Conservation (phyloP, 1,284 basidiomycete species). For the Stygiomarasmius scandens region DNA sequence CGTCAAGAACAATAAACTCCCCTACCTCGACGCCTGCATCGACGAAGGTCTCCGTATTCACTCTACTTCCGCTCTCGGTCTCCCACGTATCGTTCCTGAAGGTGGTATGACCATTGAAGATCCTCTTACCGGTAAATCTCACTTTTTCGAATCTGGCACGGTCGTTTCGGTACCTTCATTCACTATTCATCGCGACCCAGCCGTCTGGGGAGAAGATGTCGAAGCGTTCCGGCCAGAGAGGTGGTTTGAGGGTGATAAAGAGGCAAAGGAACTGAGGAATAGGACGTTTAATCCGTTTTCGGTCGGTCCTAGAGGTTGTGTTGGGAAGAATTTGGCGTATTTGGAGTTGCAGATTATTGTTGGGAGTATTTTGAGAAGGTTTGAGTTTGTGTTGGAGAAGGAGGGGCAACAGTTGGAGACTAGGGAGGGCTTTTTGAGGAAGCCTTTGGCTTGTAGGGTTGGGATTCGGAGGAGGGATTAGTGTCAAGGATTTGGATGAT, state of each 20-base stretch:
- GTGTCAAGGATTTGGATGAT: background rate
- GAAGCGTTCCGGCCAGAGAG: constrained; percentile 47
- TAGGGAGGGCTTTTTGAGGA: constrained; percentile 33
- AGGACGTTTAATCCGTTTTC: constrained; percentile 19
- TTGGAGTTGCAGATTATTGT: constrained; percentile 19
- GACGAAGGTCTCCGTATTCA: constrained; percentile 34
- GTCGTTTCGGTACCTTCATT: constrained; percentile 40
- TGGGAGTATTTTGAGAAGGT: constrained; percentile 14
- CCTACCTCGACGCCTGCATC: constrained; percentile 35
- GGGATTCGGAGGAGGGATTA: constrained; percentile 6
- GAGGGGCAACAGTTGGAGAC: constrained; percentile 20
- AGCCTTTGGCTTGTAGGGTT: constrained; percentile 22
- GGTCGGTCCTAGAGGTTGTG: constrained; percentile 18
- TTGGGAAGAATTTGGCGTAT: constrained; percentile 17
- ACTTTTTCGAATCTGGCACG: constrained; percentile 30
- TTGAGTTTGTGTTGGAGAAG: constrained; percentile 17
- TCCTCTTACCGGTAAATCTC: constrained; percentile 29
- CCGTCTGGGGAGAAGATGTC: constrained; percentile 48
- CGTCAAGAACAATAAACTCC: constrained; percentile 28
- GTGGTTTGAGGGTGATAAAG: constrained; percentile 40
- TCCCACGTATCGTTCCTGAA: constrained; percentile 29
- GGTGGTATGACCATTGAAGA: constrained; percentile 32
- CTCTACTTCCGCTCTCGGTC: constrained; percentile 34
- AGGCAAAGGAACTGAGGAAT: constrained; percentile 29
- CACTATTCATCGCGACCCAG: constrained; percentile 47